Conservation (phyloP, 2,329 filamentous ascomycete genomes). For the Colletotrichum ledebouriae region DNA sequence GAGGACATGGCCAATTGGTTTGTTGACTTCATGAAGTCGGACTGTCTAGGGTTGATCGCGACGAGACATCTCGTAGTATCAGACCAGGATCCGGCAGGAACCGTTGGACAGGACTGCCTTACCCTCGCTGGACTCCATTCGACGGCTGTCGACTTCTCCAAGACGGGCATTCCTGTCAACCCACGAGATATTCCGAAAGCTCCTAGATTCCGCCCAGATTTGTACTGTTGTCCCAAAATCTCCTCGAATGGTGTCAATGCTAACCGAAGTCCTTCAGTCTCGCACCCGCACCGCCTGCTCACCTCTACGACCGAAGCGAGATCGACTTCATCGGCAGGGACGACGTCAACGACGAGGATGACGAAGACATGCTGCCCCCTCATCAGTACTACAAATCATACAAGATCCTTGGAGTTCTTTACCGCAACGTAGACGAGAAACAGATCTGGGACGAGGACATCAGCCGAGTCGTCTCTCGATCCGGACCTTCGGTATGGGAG, state of each 20-base stretch:
- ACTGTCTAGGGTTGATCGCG: slow-evolving; percentile 76
- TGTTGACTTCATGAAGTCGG: slow-evolving; percentile 79
- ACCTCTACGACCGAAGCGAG: slow-evolving; percentile 60
- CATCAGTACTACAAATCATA: slow-evolving; percentile 74
- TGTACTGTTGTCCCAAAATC: slow-evolving; percentile 57
- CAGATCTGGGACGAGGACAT: slow-evolving; percentile 71
- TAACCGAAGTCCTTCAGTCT: slow-evolving; percentile 51
- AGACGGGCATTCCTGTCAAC: slow-evolving; percentile 75
- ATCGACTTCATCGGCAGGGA: slow-evolving; percentile 52
- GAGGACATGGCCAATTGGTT: slow-evolving; percentile 86
- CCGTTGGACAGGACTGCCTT: slow-evolving; percentile 63
- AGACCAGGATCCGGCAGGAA: slow-evolving; percentile 68
- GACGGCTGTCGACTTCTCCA: slow-evolving; percentile 81
- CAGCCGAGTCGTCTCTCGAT: slow-evolving; percentile 47
- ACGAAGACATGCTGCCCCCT: slow-evolving; percentile 54
- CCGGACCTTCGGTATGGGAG: slow-evolving; percentile 58
- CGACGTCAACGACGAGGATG: slow-evolving; percentile 60
- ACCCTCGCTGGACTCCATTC: slow-evolving; percentile 75
- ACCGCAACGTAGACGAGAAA: slow-evolving; percentile 79
- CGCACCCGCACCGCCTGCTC: slow-evolving; percentile 59
- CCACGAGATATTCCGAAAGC: slow-evolving; percentile 57
- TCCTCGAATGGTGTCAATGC: background rate
- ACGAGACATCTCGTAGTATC: slow-evolving; percentile 74
- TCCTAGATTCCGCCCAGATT: slow-evolving; percentile 63
- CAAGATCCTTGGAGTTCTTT: slow-evolving; percentile 78